A percentile compares a stretch with the other conserved stretches of the same genome.
These are phyloP conservation scores for Fomitopsis betulina DNA, from an alignment of 1,284 basidiomycete genomes.

Conservation along the genomic window DNA sequence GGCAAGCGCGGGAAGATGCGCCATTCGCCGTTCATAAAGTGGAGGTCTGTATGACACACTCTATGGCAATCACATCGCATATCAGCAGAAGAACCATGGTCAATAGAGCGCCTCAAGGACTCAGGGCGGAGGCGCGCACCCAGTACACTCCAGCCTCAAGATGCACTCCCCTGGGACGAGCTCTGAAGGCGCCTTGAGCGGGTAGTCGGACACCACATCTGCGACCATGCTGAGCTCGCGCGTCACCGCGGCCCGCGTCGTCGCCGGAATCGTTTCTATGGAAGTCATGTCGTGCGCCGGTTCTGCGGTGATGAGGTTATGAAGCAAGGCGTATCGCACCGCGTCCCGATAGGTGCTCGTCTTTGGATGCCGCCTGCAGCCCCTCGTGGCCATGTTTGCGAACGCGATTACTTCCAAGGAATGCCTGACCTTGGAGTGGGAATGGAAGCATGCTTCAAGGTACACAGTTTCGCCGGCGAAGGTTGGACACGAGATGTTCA, in stretches of 20 bases:
- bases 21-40: constrained; percentile 68
- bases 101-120: not conserved
- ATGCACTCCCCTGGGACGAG: constrained; percentile 78
- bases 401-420: no score
- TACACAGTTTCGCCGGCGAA: no score
- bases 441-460: no score
- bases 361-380: no score
- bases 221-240: constrained; percentile 35
- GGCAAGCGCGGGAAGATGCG: constrained; percentile 60
- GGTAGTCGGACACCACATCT: constrained; percentile 40
- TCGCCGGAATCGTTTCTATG: constrained; percentile 43
- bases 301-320: not conserved
- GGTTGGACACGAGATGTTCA: no score
- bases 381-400: no score
- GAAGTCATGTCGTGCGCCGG: not conserved
- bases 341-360: no score
- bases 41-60: constrained; percentile 74
- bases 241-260: constrained; percentile 57
- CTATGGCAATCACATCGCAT: not conserved
- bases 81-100: not conserved
- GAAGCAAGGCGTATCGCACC: no score
- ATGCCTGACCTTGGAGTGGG: no score
- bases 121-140: constrained; percentile 21
- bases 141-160: constrained; percentile 70
- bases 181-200: constrained; percentile 56